These are phyloP conservation scores for Schizophyllum commune DNA, from an alignment of 1,284 basidiomycete genomes.

Conservation along the genomic window DNA sequence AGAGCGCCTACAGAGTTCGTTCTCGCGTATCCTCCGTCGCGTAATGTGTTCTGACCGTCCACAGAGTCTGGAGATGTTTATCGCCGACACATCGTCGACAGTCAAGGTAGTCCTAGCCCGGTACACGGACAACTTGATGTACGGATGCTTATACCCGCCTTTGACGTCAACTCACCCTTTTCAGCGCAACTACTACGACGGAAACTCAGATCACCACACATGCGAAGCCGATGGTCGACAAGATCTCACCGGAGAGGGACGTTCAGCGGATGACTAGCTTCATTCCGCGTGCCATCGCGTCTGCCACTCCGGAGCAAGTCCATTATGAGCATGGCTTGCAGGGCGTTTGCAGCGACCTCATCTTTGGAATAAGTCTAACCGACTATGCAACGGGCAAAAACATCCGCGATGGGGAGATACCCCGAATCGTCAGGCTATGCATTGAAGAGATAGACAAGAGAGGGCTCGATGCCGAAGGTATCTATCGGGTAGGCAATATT, in stretches of 20 bases:
- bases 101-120: slow-evolving; percentile 60
- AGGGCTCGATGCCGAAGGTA: slow-evolving; percentile 79
- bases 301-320: slow-evolving; percentile 56
- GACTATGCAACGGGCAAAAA: slow-evolving; percentile 88
- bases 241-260: slow-evolving; percentile 67
- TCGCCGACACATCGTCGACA: slow-evolving; percentile 63
- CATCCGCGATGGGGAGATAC: slow-evolving; percentile 68
- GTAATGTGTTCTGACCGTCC: slow-evolving; percentile 9
- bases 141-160: slow-evolving; percentile 16
- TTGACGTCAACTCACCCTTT: slow-evolving; percentile 1
- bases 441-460: slow-evolving; percentile 79
- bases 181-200: slow-evolving; percentile 60
- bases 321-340: slow-evolving; percentile 78
- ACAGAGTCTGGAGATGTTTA: slow-evolving; percentile 75
- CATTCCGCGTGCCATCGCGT: slow-evolving; percentile 52
- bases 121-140: slow-evolving; percentile 77
- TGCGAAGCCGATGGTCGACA: slow-evolving; percentile 47
- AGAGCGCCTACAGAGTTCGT: slow-evolving; percentile 69
- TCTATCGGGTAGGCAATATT: slow-evolving; percentile 58
- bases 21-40: background rate
- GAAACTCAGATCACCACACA: slow-evolving; percentile 62
- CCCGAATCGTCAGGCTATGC: slow-evolving; percentile 81
- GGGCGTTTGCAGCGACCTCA: slow-evolving; percentile 82
- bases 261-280: slow-evolving; percentile 44
- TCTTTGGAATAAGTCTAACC: slow-evolving; percentile 87